phyloP scores from a whole-genome alignment of 2,329 filamentous ascomycete genomes.

The Fusarium musae region DNA sequence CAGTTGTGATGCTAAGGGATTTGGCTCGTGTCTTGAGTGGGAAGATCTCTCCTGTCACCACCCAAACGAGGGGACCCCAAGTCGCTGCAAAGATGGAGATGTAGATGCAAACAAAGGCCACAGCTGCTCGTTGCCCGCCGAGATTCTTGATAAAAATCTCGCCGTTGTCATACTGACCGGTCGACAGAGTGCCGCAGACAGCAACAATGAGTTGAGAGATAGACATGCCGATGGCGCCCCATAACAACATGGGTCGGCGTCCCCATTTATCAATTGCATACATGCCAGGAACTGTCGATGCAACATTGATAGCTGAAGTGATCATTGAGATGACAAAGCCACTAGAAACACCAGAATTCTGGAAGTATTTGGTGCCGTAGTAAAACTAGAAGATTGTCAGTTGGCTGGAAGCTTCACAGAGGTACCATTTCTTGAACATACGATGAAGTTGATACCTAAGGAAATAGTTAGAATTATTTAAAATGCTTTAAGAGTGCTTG shows the following conservation, averaged over 20 bases:
- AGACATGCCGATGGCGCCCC: constrained; percentile 71
- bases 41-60: constrained; percentile 67
- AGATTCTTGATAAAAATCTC: constrained; percentile 61
- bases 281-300: constrained; percentile 52
- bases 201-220: constrained; percentile 70
- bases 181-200: constrained; percentile 65
- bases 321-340: constrained; percentile 54
- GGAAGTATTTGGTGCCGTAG: constrained; percentile 55
- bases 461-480: not conserved
- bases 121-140: constrained; percentile 64
- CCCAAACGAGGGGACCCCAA: constrained; percentile 67
- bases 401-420: not conserved
- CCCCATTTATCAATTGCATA: constrained; percentile 55
- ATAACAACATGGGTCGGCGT: constrained; percentile 69
- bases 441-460: constrained; percentile 52
- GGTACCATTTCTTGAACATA: not conserved
- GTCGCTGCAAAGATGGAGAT: constrained; percentile 81
- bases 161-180: constrained; percentile 61
- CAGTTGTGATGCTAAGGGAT: constrained; percentile 73
- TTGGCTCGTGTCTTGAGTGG: constrained; percentile 73
- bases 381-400: constrained; percentile 46
- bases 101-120: constrained; percentile 75
- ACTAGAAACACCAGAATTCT: constrained; percentile 52
- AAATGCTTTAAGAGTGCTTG: accelerated
- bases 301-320: constrained; percentile 53